These are phyloP conservation scores for Myxozyma nipponensis DNA, from an alignment of 805 yeast species.

Conservation along the genomic window DNA sequence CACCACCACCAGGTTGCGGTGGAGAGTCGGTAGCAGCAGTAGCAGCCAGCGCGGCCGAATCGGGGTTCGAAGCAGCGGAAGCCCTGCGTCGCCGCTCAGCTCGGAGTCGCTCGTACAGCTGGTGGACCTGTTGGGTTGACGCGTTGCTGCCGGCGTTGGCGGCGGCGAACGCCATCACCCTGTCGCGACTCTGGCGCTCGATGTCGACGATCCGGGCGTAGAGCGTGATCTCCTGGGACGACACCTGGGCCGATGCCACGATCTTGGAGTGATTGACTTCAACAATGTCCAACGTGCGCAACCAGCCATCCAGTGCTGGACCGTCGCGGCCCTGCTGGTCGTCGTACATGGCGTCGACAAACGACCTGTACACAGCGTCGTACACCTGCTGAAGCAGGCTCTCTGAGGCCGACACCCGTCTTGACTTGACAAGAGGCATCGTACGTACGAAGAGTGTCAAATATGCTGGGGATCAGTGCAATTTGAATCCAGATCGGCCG, in stretches of 20 bases:
- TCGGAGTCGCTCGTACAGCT: slow-evolving; percentile 20
- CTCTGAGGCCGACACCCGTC: slow-evolving; percentile 21
- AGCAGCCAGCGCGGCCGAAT: not conserved
- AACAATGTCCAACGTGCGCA: slow-evolving; percentile 36
- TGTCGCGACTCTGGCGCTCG: slow-evolving; percentile 41
- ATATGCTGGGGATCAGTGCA: not conserved
- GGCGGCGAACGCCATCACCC: slow-evolving; percentile 31
- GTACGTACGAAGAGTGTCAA: not conserved
- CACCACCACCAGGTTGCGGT: not conserved
- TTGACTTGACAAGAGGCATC: slow-evolving; percentile 15
- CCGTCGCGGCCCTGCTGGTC: slow-evolving; percentile 39
- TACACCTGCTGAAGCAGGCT: slow-evolving; percentile 37
- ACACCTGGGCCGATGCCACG: slow-evolving; percentile 34
- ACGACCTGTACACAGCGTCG: slow-evolving; percentile 42
- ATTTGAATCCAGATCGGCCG: not conserved
- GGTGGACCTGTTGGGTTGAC: slow-evolving; percentile 15
- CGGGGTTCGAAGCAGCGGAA: not conserved
- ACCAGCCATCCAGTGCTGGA: slow-evolving; percentile 39
- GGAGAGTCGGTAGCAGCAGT: not conserved
- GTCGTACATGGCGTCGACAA: slow-evolving; percentile 41
- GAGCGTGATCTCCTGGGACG: slow-evolving; percentile 37
- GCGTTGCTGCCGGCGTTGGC: slow-evolving; percentile 15
- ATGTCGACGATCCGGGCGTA: slow-evolving; percentile 39
- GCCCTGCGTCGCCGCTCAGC: slow-evolving; percentile 13
- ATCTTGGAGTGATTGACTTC: slow-evolving; percentile 35